Evolutionary conservation across 1,284 basidiomycete genomes (phyloP), one percentile per base, ranked within the genome.

Genomic region (Ustilago esculenta): DNA sequence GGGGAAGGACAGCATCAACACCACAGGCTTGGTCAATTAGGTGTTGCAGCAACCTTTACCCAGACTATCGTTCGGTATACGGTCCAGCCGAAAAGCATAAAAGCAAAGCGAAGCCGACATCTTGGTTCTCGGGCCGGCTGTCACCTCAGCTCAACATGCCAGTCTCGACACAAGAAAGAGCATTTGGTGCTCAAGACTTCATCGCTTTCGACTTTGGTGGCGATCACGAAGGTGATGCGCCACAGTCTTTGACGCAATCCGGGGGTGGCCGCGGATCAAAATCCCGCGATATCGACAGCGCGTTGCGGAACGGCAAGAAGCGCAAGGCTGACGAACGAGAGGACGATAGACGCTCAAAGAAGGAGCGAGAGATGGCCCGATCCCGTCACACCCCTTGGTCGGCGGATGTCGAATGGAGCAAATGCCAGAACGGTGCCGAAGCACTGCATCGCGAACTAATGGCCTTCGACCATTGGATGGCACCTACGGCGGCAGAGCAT

Each of bases 381-480:
- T 86, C 87, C 15, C 86, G 88, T 51, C 86, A 86, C 72, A 88
- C 90, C 17, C 92, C 93, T 3, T 96, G 94, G 94, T 84, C 89
- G 3, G 83, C 84, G 15, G 84, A 87, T n/a, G 87, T 94, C 4
- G 87, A 92, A 68, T 92, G 90, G 90, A 86, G 90, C n/a, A 79
- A 82, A 14, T 91, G 90, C 79, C 84, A 84, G 37, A 91, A 91
- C 78, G 89, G 91, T 24, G 88, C 91, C 14, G 79, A 79, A 25
- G 77, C 76, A 43, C 55, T 81, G 30, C 74, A 78, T 58, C 69
- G 73, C 24, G 80, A 81, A 50, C 45, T 81, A 11, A 66, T 73
- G 14, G 90, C 92, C 0, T 98, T 93, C 77, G 88, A 91, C 17
- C 83, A 87, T 3, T 96, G 92, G 86, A 91, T 98, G 81, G 90